Evolutionary conservation across 192 early-diverging fungal genomes (phyloP), one percentile per base, ranked within the genome.

Genomic region (Allomyces arbusculus): DNA sequence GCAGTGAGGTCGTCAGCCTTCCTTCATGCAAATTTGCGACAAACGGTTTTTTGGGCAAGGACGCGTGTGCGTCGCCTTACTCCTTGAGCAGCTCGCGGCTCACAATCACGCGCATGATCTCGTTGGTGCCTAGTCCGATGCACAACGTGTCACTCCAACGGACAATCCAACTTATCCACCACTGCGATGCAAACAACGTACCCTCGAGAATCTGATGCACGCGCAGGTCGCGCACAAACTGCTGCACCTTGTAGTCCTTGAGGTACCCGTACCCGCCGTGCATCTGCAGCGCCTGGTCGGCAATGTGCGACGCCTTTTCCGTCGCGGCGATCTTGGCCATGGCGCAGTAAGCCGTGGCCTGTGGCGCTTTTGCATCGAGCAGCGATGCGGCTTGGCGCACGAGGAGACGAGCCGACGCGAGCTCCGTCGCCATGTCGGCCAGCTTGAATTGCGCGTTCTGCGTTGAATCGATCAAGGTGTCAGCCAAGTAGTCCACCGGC

Each of bases 181-280:
- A 61, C 23, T 9, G 14, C 24, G 44, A 58, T 0, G 33, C 16
- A 68, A 58, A 20, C 50, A 14, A 20, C 50, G 5, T 58, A 58
- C 50, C 80, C 65, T 83, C 82, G 10, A 83, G 72, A 64, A 83
- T 83, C 44, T 78, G 76, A 73, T 83, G 78, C 7, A 83, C 82
- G 24, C 82, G 69, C 23, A 78, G 61, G 62, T 82, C 82, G 7
- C 82, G 73, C 63, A 80, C 61, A 65, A 78, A 82, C 64, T 81
- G 79, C 62, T 82, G 78, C 20, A 84, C 74, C 61, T 77, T 72
- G 66, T 81, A 82, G 66, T 80, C 79, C 70, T 84, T 80, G 68
- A 84, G 62, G 74, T 83, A 83, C 24, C 82, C 80, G 24, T 81
- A 83, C 45, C 80, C 79, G 26, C 80, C 79, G 50, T 82, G 79